These are phyloP conservation scores for Hypholoma sublateritium DNA, from an alignment of 768 basidiomycete genomes.

Conservation along the genomic window DNA sequence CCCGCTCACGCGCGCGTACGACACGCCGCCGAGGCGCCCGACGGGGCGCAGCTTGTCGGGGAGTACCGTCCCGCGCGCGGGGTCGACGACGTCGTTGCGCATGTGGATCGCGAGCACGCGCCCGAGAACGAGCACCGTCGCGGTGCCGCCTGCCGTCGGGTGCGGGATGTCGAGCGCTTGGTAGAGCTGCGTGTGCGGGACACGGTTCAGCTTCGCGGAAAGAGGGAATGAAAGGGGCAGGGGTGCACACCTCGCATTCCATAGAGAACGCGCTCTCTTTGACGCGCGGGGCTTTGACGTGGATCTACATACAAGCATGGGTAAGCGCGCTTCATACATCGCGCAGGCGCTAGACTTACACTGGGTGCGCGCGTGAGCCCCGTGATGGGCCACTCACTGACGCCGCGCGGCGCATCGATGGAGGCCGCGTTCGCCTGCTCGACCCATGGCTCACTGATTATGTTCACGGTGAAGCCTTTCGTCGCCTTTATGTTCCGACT, in stretches of 20 bases:
- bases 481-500: constrained; percentile 61
- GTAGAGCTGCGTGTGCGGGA: constrained; percentile 24
- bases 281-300: constrained; percentile 54
- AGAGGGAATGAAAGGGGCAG: neutral
- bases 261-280: constrained; percentile 64
- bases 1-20: constrained; percentile 39
- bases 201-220: neutral
- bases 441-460: constrained; percentile 71
- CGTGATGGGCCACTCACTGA: constrained; percentile 61
- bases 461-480: constrained; percentile 70
- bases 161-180: constrained; percentile 41
- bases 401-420: constrained; percentile 51
- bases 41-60: constrained; percentile 47
- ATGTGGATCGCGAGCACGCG: constrained; percentile 57
- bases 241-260: constrained; percentile 51
- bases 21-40: constrained; percentile 52
- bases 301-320: constrained; percentile 23
- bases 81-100: constrained; percentile 49
- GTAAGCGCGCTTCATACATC: neutral
- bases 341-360: constrained; percentile 33
- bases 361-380: constrained; percentile 59
- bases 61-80: constrained; percentile 41
- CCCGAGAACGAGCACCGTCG: constrained; percentile 48
- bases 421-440: constrained; percentile 54
- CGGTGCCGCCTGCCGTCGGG: constrained; percentile 31